phyloP scores from a whole-genome alignment of 75 land plant genomes.

The Cupressus sempervirens region DNA sequence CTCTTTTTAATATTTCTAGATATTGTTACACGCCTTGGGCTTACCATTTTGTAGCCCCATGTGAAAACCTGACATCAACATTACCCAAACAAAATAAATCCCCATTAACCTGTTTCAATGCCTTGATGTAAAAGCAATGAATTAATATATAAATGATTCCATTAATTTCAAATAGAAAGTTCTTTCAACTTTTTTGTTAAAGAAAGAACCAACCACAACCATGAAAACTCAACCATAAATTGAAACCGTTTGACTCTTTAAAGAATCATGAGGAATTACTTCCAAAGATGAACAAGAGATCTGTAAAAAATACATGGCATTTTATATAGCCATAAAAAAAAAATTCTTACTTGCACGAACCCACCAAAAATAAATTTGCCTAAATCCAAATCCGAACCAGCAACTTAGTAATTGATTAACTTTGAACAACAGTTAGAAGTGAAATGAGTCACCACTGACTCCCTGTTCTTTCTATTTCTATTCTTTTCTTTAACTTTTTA shows the following conservation, averaged over 20 bases:
- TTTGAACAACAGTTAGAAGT: no score
- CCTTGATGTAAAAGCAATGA: neutral
- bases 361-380: no score
- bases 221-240: neutral
- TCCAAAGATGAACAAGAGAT: no score
- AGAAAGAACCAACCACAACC: neutral
- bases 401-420: no score
- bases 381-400: no score
- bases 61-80: constrained; percentile 67
- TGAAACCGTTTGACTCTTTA: neutral
- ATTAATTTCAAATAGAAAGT: neutral
- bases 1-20: constrained; percentile 68
- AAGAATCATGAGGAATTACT: neutral
- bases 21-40: constrained; percentile 73
- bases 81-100: constrained; percentile 2
- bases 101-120: neutral
- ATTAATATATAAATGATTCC: neutral
- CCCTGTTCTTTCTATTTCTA: no score
- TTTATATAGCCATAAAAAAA: no score
- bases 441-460: no score
- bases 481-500: no score
- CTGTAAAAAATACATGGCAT: no score
- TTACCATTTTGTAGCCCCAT: constrained; percentile 95
- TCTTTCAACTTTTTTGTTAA: neutral
- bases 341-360: no score